Evolutionary conservation across 257 asterid species (phyloP).

Genomic region (Salvia splendens): DNA sequence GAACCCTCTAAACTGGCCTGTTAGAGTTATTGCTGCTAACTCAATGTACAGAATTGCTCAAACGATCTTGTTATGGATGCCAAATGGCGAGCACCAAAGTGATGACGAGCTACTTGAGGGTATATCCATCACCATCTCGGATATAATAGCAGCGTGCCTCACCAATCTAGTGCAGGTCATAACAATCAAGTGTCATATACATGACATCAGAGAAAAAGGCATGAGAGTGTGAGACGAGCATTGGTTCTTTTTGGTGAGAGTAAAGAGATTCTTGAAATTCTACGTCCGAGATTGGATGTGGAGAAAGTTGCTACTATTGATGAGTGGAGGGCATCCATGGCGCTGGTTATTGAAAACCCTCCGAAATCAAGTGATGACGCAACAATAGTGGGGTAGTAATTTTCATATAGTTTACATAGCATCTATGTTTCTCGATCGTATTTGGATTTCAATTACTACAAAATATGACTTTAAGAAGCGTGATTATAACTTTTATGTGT

Average conservation of each 20-base stretch:
- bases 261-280: slow-evolving; percentile 4
- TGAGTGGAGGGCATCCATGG: neutral
- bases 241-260: neutral
- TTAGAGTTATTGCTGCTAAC: slow-evolving; percentile 5
- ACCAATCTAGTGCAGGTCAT: neutral
- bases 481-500: no score
- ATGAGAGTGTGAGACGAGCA: neutral
- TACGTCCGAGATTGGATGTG: neutral
- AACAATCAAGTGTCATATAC: neutral
- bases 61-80: neutral
- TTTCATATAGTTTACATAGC: no score
- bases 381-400: no score
- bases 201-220: neutral
- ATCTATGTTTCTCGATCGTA: no score
- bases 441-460: no score
- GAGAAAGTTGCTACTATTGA: neutral
- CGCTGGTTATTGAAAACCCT: no score
- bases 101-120: slow-evolving; percentile 3
- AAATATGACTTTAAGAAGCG: no score
- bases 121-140: neutral
- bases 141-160: slow-evolving; percentile 18
- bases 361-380: no score
- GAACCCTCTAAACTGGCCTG: slow-evolving; percentile 16
- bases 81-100: neutral
- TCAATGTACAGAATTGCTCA: slow-evolving; percentile 15